phyloP scores from a whole-genome alignment of 768 basidiomycete species.

The Wakefieldia striispora region DNA sequence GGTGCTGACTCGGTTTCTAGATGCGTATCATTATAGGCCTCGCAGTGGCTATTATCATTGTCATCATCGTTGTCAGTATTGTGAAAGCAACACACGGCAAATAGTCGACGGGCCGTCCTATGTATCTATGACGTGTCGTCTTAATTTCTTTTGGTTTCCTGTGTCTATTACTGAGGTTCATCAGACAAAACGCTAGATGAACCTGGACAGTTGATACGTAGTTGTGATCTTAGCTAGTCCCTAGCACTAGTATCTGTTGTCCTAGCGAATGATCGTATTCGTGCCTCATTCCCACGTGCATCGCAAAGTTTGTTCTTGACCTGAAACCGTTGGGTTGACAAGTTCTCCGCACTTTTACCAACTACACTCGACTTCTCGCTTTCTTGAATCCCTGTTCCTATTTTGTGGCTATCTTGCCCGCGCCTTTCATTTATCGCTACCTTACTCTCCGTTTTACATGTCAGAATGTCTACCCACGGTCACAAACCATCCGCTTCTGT shows the following conservation, averaged over 20 bases:
- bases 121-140: slow-evolving; percentile 44
- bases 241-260: slow-evolving; percentile 28
- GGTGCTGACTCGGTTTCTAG: slow-evolving; percentile 37
- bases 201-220: slow-evolving; percentile 26
- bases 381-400: slow-evolving; percentile 22
- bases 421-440: slow-evolving; percentile 34
- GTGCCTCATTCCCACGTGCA: slow-evolving; percentile 20
- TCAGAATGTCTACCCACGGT: slow-evolving; percentile 47
- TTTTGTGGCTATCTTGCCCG: slow-evolving; percentile 34
- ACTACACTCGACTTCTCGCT: neutral
- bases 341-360: slow-evolving; percentile 3
- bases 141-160: slow-evolving; percentile 28
- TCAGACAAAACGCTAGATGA: slow-evolving; percentile 13
- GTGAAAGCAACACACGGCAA: slow-evolving; percentile 73
- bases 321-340: neutral
- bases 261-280: slow-evolving; percentile 5
- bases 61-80: slow-evolving; percentile 95
- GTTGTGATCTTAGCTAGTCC: slow-evolving; percentile 7
- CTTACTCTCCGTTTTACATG: slow-evolving; percentile 31
- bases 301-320: slow-evolving; percentile 13
- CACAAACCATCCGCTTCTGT: slow-evolving; percentile 64
- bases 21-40: slow-evolving; percentile 97
- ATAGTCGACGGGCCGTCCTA: slow-evolving; percentile 19
- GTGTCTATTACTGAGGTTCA: slow-evolving; percentile 18
- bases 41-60: slow-evolving; percentile 84